phyloP scores from a whole-genome alignment of 75 land plant species.

The Adiantum capillusveneris region DNA sequence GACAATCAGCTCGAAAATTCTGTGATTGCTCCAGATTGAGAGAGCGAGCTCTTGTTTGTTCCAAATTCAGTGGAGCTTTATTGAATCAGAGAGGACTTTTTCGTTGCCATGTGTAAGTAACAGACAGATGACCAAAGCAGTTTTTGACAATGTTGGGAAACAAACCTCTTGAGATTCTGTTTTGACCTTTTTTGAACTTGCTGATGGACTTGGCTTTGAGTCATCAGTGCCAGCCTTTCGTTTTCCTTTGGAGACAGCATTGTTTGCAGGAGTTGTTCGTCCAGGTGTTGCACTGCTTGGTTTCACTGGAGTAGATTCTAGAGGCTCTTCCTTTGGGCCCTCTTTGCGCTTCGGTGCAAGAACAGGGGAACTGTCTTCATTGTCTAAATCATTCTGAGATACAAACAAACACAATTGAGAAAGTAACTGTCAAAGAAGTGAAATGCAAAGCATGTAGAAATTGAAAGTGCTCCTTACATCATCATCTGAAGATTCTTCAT shows the following conservation, averaged over 20 bases:
- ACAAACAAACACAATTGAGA: conserved; percentile 1
- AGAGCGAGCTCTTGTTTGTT: too few species aligned
- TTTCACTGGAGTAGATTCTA: conserved; percentile 64
- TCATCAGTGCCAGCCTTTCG: conserved; percentile 74
- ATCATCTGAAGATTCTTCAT: conserved; percentile 71
- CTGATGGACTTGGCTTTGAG: conserved; percentile 35
- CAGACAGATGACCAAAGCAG: too few species aligned
- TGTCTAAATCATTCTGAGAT: conserved; percentile 22
- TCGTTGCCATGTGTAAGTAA: too few species aligned
- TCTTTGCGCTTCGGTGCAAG: conserved; percentile 78
- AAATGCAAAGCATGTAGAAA: too few species aligned
- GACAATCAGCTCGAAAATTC: too few species aligned
- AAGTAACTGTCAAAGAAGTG: background rate
- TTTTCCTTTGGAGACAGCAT: conserved; percentile 58
- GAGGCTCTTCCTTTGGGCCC: conserved; percentile 63
- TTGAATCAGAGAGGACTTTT: too few species aligned
- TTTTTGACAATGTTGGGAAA: too few species aligned
- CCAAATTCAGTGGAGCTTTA: too few species aligned
- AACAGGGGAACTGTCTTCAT: conserved; percentile 67
- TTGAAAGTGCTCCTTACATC: conserved; percentile 66
- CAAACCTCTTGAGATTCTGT: conserved; percentile 24
- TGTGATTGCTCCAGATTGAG: too few species aligned
- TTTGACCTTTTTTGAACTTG: conserved; percentile 62
- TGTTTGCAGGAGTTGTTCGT: conserved; percentile 35
- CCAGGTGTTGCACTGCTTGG: conserved; percentile 32